Conservation (phyloP, 192 early-diverging fungal genomes). For the Coemansia sp. region DNA sequence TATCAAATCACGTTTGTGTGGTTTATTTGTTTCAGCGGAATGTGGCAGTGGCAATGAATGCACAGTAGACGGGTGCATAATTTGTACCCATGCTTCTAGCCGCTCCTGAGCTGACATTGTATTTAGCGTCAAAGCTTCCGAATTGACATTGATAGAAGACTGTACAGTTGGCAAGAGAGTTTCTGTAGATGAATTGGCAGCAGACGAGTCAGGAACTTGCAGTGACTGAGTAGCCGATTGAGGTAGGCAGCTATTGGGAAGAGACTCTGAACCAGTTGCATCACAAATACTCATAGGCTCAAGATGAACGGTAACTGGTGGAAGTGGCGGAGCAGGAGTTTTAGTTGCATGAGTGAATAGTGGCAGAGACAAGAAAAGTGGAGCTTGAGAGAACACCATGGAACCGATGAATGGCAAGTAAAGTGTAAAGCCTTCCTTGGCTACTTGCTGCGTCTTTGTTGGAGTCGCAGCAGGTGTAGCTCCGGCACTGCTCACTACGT, state of each 20-base stretch:
- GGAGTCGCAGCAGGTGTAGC: neutral
- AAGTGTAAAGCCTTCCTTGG: constrained; percentile 3
- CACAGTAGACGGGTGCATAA: neutral
- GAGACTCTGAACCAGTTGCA: constrained; percentile 11
- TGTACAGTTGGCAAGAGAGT: neutral
- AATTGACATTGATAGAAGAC: neutral
- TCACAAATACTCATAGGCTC: constrained; percentile 27
- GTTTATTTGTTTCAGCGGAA: neutral
- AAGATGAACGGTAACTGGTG: constrained; percentile 27
- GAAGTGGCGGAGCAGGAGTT: constrained; percentile 1
- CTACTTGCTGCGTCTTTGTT: neutral
- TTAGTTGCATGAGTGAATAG: neutral
- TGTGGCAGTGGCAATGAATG: neutral
- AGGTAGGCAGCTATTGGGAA: constrained; percentile 21
- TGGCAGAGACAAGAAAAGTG: constrained; percentile 24
- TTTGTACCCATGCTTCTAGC: neutral
- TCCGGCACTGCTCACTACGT: neutral
- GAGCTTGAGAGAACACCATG: constrained; percentile 15
- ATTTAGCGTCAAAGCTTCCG: neutral
- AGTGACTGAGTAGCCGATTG: neutral
- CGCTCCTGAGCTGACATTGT: neutral
- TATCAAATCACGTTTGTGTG: constrained; percentile 10
- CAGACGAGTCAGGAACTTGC: neutral
- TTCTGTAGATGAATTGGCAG: neutral
- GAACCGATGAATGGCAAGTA: constrained; percentile 18